Evolutionary conservation across 2,329 filamentous ascomycete genomes (phyloP), one percentile per base, ranked within the genome.

Genomic region (Aspergillus versicolor): DNA sequence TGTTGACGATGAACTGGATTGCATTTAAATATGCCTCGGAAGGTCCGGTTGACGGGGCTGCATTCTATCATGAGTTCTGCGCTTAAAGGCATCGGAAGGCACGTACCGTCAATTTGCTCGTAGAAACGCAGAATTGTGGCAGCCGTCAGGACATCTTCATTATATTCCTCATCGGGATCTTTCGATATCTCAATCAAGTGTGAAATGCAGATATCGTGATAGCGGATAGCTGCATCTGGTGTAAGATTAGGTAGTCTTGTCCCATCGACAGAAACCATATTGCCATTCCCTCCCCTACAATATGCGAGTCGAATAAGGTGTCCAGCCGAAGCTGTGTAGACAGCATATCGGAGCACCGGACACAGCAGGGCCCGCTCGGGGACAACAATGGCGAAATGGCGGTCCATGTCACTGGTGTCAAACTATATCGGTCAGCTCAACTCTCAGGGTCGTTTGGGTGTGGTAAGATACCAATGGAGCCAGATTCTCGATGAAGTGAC

Each of bases 51-150:
- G 44, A 12, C 5, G 22, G 22, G 5, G 5, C 9, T 17, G 13
- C 2, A 17, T 8, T 34, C 15, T n/a, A 34, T 15, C n/a, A 9
- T 27, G 3, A 24, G 24, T 5, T 74, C 73, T 30, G 75, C 45
- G 80, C 76, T 44, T 81, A 79, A 1, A 77, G 78, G 0, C 77
- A 69, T 1, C 80, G 27, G 3, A 30, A 11, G 3, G 8, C 9
- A 67, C 54, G 81, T 77, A 56, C 80, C 76, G 51, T 84, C 79
- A 58, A 86, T 79, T 61, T 86, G 83, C 65, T 86, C 83, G 19
- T 84, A 75, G 2, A 83, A 81, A 1, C 84, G 75, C 2, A 86
- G 73, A 9, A 86, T 82, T 32, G 85, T 83, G 0, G 79, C 81
- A 0, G 83, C 82, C 0, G 82, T 82, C 34, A 84, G 77, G 2